These are phyloP conservation scores for Kalmusia sp. DNA, from an alignment of 2,329 filamentous ascomycete genomes.

Conservation along the genomic window DNA sequence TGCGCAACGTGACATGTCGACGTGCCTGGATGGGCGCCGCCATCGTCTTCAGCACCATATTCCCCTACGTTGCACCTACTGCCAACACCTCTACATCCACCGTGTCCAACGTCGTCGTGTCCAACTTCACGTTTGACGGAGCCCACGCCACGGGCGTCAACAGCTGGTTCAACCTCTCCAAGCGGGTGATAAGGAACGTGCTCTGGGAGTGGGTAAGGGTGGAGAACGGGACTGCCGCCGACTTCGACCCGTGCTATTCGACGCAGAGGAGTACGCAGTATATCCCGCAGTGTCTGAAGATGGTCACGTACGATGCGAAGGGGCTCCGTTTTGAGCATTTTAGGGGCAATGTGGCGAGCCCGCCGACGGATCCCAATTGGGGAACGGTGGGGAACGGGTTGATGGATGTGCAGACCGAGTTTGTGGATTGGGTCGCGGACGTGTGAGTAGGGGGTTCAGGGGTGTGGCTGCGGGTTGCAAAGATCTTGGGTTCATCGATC, in stretches of 20 bases:
- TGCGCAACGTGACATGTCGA: constrained; percentile 53
- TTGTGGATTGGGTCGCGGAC: constrained; percentile 5
- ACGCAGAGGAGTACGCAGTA: constrained; percentile 4
- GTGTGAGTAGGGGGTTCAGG: neutral
- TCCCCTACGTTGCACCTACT: constrained; percentile 9
- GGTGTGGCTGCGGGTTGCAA: no score
- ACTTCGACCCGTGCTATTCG: constrained; percentile 10
- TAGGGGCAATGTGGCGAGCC: neutral
- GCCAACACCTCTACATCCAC: constrained; percentile 15
- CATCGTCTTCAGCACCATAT: constrained; percentile 48
- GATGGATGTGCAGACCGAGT: neutral
- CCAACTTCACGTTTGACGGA: constrained; percentile 9
- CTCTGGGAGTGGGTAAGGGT: constrained; percentile 16
- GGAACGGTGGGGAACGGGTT: constrained; percentile 1
- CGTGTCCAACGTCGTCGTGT: constrained; percentile 36
- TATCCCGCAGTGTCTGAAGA: neutral
- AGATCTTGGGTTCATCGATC: no score
- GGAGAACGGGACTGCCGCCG: neutral
- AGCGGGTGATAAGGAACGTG: neutral
- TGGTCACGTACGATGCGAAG: neutral
- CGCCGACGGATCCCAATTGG: constrained; percentile 4
- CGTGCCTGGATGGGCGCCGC: constrained; percentile 55
- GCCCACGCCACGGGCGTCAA: constrained; percentile 11
- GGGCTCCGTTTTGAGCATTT: neutral
- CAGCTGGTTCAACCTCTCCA: neutral